phyloP scores from a whole-genome alignment of 805 yeast genomes.

The Metschnikowia baotianmanensis region DNA sequence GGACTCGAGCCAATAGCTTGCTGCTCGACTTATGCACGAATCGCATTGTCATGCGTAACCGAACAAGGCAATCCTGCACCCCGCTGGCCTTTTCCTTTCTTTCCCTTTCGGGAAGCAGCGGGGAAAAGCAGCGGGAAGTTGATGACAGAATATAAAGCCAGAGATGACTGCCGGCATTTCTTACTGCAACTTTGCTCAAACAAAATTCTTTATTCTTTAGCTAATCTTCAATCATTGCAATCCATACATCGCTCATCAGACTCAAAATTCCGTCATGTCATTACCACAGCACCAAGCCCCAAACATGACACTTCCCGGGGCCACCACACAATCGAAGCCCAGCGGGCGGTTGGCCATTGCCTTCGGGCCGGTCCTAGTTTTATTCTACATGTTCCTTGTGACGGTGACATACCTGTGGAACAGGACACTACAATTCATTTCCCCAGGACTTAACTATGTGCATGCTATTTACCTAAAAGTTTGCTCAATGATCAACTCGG shows the following conservation, averaged over 20 bases:
- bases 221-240: too few relatives aligned
- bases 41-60: constrained; percentile 4
- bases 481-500: constrained; percentile 16
- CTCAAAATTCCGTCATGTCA: background rate
- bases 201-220: background rate
- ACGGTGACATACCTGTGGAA: constrained; percentile 5
- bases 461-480: constrained; percentile 15
- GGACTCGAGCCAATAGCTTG: background rate
- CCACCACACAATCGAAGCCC: background rate
- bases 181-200: too few relatives aligned
- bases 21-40: too few relatives aligned
- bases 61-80: constrained; percentile 3
- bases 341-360: background rate
- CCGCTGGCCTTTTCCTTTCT: background rate
- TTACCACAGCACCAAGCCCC: background rate
- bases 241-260: too few relatives aligned
- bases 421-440: constrained; percentile 7
- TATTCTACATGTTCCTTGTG: constrained; percentile 9
- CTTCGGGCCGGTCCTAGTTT: background rate
- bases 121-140: background rate
- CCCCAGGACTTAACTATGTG: constrained; percentile 15
- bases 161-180: background rate
- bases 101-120: constrained; percentile 3
- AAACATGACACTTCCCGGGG: background rate
- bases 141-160: background rate